Conservation (phyloP, 73 alveolate genomes). For the Uronychia setigera region DNA sequence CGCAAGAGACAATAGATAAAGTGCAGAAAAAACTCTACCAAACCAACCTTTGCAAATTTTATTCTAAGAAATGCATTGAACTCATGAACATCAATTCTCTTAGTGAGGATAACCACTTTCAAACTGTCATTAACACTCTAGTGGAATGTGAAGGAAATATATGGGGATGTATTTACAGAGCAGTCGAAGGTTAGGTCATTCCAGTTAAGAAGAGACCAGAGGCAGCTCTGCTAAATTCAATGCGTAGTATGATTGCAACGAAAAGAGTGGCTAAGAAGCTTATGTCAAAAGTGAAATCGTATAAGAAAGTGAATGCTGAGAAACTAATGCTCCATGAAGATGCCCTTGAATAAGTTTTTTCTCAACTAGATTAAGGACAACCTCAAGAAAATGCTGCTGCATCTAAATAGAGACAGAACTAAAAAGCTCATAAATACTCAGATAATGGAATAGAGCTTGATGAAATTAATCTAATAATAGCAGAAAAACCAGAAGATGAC, state of each 20-base stretch:
- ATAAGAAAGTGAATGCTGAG: not conserved
- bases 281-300: not conserved
- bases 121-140: not conserved
- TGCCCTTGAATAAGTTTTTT: too few species aligned
- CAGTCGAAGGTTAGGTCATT: not conserved
- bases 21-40: constrained; percentile 18
- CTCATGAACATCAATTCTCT: not conserved
- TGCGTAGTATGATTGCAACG: not conserved
- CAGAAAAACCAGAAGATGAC: not conserved
- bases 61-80: constrained; percentile 8
- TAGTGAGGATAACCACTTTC: not conserved
- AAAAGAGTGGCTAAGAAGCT: not conserved
- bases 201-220: not conserved
- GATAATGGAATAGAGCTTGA: not conserved
- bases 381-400: too few species aligned
- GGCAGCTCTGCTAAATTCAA: not conserved
- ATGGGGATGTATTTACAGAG: constrained; percentile 50
- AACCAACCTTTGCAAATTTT: not conserved
- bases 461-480: not conserved
- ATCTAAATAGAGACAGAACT: too few species aligned
- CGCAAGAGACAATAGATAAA: constrained; percentile 24
- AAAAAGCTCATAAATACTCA: not conserved
- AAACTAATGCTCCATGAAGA: too few species aligned
- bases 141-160: constrained; percentile 37
- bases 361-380: too few species aligned